A percentile compares a stretch with the other conserved stretches of the same genome.
phyloP scores from a whole-genome alignment of 1,139 yeast genomes.

The Arxiozyma slooffiae region DNA sequence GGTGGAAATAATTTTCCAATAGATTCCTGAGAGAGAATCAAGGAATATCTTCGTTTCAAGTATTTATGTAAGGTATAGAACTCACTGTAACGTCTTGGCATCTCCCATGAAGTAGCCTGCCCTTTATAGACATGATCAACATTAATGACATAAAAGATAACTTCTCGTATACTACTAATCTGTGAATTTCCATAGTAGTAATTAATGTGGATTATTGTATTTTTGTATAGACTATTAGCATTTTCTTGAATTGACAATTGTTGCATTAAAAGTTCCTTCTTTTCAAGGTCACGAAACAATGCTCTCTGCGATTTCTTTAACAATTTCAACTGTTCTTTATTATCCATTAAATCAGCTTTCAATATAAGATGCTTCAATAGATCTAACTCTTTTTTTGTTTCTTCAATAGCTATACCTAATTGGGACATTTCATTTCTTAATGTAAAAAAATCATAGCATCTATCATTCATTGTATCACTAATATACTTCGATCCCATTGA shows the following conservation, averaged over 20 bases:
- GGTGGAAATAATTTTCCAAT: conserved; percentile 39
- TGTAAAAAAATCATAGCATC: conserved; percentile 36
- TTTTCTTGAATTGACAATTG: conserved; percentile 77
- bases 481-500: background rate
- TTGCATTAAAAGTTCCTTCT: conserved; percentile 66
- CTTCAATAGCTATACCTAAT: conserved; percentile 35
- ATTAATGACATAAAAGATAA: conserved; percentile 64
- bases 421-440: conserved; percentile 53
- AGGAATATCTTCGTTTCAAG: conserved; percentile 41
- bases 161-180: conserved; percentile 48
- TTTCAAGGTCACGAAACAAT: conserved; percentile 57
- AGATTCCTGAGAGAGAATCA: conserved; percentile 50
- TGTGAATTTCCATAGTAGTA: conserved; percentile 48
- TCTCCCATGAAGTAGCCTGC: conserved; percentile 74
- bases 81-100: conserved; percentile 80
- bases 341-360: conserved; percentile 78
- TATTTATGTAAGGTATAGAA: conserved; percentile 65
- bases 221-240: conserved; percentile 67
- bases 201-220: conserved; percentile 55
- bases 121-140: conserved; percentile 47
- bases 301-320: conserved; percentile 56
- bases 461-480: conserved; percentile 22
- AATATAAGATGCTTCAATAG: conserved; percentile 57
- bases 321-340: conserved; percentile 56
- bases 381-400: conserved; percentile 50